A percentile compares a stretch with the other conserved stretches of the same genome.
Conservation (phyloP, 176 grass and related monocot species). For the Oryza glaberrima region DNA sequence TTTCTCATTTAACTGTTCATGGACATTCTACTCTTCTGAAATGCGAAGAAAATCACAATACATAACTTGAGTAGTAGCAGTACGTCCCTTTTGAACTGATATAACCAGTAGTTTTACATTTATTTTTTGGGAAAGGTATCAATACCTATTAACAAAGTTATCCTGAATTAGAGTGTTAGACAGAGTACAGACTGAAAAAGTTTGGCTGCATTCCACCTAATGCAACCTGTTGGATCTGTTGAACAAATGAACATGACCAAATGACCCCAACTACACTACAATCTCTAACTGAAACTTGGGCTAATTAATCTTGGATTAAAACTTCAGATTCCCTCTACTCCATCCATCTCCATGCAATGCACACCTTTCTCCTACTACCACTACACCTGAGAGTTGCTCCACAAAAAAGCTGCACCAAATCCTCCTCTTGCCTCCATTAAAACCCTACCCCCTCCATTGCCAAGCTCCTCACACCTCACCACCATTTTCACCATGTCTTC, state of each 20-base stretch:
- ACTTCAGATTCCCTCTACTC: constrained; percentile 44
- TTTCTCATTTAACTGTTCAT: not conserved
- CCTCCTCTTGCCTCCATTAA: constrained; percentile 42
- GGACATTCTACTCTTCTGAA: not conserved
- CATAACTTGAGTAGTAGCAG: not conserved
- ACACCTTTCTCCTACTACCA: constrained; percentile 57
- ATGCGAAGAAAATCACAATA: not conserved
- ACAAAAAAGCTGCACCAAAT: constrained; percentile 47
- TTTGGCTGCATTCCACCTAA: constrained; percentile 22
- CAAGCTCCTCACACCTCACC: constrained; percentile 27
- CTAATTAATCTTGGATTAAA: not conserved
- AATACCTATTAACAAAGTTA: too few relatives aligned
- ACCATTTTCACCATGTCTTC: constrained; percentile 37
- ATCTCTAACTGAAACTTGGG: constrained; percentile 8
- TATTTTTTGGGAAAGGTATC: too few relatives aligned
- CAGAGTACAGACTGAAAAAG: too few relatives aligned
- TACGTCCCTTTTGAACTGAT: too few relatives aligned
- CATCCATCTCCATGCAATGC: constrained; percentile 57
- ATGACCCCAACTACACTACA: not conserved
- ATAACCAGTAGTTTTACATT: too few relatives aligned
- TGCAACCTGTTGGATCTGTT: constrained; percentile 37
- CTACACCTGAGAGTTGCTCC: constrained; percentile 41
- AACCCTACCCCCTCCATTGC: constrained; percentile 13
- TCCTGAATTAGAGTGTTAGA: too few relatives aligned
- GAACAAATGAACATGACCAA: constrained; percentile 10